A percentile compares a stretch with the other conserved stretches of the same genome.
These are phyloP conservation scores for Avena eriantha DNA, from an alignment of 176 grass and related monocot genomes.

Conservation along the genomic window DNA sequence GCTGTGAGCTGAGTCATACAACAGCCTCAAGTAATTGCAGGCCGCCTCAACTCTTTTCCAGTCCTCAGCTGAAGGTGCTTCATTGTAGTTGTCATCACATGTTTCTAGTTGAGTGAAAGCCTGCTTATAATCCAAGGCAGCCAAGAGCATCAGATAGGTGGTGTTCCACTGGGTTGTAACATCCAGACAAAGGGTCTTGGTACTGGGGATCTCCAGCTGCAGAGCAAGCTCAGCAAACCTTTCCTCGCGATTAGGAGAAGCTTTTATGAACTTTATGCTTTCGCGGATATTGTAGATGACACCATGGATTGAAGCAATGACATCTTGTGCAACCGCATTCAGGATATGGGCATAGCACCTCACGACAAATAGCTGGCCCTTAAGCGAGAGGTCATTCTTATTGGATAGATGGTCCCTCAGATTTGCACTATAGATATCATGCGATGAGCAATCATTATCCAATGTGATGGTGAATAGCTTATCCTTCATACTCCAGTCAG, in stretches of 20 bases:
- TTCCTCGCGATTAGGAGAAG: slow-evolving; percentile 63
- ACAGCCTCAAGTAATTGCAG: slow-evolving; percentile 54
- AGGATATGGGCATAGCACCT: slow-evolving; percentile 73
- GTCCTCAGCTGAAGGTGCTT: slow-evolving; percentile 63
- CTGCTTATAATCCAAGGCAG: slow-evolving; percentile 69
- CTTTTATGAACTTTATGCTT: slow-evolving; percentile 80
- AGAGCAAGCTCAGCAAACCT: slow-evolving; percentile 71
- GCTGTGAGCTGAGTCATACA: slow-evolving; percentile 70
- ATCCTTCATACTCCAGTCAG: slow-evolving; percentile 69
- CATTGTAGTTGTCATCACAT: slow-evolving; percentile 70
- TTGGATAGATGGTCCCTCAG: slow-evolving; percentile 70
- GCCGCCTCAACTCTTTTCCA: slow-evolving; percentile 70
- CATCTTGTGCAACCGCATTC: slow-evolving; percentile 66
- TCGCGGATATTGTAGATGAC: slow-evolving; percentile 80
- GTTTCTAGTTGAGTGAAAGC: slow-evolving; percentile 65
- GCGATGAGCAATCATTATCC: slow-evolving; percentile 74
- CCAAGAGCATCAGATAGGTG: slow-evolving; percentile 71
- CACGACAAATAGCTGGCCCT: slow-evolving; percentile 76
- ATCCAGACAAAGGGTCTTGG: slow-evolving; percentile 66
- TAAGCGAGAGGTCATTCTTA: slow-evolving; percentile 67
- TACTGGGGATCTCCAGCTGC: slow-evolving; percentile 66
- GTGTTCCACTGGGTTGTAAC: slow-evolving; percentile 82
- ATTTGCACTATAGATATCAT: slow-evolving; percentile 83
- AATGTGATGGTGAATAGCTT: slow-evolving; percentile 73
- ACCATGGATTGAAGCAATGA: slow-evolving; percentile 72